Evolutionary conservation across 2,329 filamentous ascomycete genomes (phyloP).

Genomic region (Colletotrichum sidae): DNA sequence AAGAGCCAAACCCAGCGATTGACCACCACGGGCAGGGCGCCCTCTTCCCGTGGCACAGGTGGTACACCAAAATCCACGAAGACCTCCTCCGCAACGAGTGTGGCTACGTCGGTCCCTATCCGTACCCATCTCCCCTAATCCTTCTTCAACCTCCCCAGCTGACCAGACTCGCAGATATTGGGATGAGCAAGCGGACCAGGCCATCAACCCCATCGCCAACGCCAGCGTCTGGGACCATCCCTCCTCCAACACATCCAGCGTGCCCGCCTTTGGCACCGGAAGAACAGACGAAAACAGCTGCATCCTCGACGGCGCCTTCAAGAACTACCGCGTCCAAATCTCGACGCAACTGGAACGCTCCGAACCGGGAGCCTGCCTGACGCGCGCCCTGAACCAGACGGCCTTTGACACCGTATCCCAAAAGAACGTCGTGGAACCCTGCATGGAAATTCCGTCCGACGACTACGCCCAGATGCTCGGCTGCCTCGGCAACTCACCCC

Average conservation of each 20-base stretch:
- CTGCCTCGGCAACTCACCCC: slow-evolving; percentile 3
- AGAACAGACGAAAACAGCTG: slow-evolving; percentile 26
- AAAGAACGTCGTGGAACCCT: slow-evolving; percentile 6
- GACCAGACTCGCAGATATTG: background rate
- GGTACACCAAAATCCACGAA: slow-evolving; percentile 47
- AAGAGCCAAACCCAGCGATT: background rate
- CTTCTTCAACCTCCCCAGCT: slow-evolving; percentile 4
- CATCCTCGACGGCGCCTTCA: slow-evolving; percentile 42
- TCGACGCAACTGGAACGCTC: background rate
- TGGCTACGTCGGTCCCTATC: slow-evolving; percentile 46
- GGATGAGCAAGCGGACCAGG: slow-evolving; percentile 16
- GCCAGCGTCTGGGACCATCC: slow-evolving; percentile 9
- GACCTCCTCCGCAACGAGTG: slow-evolving; percentile 45
- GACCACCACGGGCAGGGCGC: background rate
- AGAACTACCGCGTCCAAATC: slow-evolving; percentile 3
- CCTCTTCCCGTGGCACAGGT: slow-evolving; percentile 45
- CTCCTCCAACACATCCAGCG: background rate
- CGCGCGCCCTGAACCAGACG: slow-evolving; percentile 15
- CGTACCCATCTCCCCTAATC: slow-evolving; percentile 44
- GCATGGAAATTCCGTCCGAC: background rate
- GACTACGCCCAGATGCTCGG: slow-evolving; percentile 21
- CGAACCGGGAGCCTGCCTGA: background rate
- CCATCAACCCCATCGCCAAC: background rate
- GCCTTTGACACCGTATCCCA: slow-evolving; percentile 11
- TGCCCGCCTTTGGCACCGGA: slow-evolving; percentile 3